Base-by-base conservation (phyloP, 495 filamentous ascomycete species). In the Barbatosphaeria neglecta region DNA sequence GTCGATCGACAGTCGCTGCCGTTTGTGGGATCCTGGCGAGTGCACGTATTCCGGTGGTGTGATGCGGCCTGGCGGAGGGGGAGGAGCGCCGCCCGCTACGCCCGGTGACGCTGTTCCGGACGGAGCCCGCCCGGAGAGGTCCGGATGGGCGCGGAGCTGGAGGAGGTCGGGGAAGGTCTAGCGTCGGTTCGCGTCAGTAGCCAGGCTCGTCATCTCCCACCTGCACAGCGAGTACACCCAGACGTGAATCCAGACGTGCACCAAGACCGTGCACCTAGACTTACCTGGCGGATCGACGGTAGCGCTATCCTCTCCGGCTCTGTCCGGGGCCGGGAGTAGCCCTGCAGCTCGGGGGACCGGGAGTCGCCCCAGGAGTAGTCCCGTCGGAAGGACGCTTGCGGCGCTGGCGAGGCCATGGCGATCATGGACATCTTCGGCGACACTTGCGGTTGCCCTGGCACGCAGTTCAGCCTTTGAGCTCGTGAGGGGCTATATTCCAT, bases 201-300 rank as follows among this genome's bases (percentile, higher is more conserved):
- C 15, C 18, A 23, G 28, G 28, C 38, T n/a, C n/a, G n/a, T n/a
- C n/a, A n/a, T n/a, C n/a, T n/a, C n/a, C n/a, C n/a, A n/a, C n/a
- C n/a, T n/a, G n/a, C n/a, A n/a, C n/a, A n/a, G n/a, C n/a, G n/a
- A n/a, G n/a, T n/a, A n/a, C n/a, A n/a, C n/a, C n/a, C n/a, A n/a
- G n/a, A n/a, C n/a, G n/a, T n/a, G n/a, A n/a, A n/a, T n/a, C 20
- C 18, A 11, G 24, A 2, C 13, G 10, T 22, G 16, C n/a, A n/a
- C n/a, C n/a, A n/a, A n/a, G n/a, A n/a, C n/a, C n/a, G 19, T 23
- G 6, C 27, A 31, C 6, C 27, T 31, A 13, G 33, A 37, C 43
- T 44, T 64, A 72, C 70, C 60, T 65, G 61, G 46, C 61, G 59
- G 22, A 74, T 71, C 13, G 70, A 59, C 18, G 70, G 70, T 17